Evolutionary conservation across 257 asterid species (phyloP), one percentile per base, ranked within the genome.

Genomic region (Orobanche coerulescens): DNA sequence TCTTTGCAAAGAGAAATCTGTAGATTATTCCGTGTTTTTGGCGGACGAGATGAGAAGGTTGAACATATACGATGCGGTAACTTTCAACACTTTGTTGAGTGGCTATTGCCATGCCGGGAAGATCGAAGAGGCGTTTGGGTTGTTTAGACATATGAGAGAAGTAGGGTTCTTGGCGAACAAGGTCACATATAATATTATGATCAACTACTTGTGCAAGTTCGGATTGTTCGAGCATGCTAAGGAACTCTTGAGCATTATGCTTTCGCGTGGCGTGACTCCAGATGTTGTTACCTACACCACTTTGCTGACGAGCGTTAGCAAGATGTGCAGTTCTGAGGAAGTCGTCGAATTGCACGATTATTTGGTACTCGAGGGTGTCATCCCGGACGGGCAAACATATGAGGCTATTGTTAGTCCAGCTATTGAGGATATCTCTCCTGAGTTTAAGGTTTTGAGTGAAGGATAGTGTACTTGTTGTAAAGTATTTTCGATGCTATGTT

Each of bases 221-320:
- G 85, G 87, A 61, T 71, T 83, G 55, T 75, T 81, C 64, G 74
- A 79, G 64, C 81, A 76, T 52, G 88, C 94, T 12, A 79, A 69
- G 63, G 73, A 71, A 24, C 65, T 87, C 43, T 15, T 81, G 76
- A 50, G 67, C 37, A 47, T 59, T 33, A 83, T 87, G 96, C 53
- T 78, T n/a, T 62, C 51, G 23, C 66, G 55, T 51, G 88, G 88
- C 19, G 18, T 71, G 23, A 70, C 57, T 33, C 87, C 88, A 2
- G 87, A 84, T 75, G 53, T 18, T 65, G 49, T 84, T 65, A 82
- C 93, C 0, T 82, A 87, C 65, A 84, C 86, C 0, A 78, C 79
- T 16, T 62, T 86, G 12, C 7, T 84, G 44, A 75, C 81, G n/a
- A 70, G 65, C 64, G 53, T 75, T n/a, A 55, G 73, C 43, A 81